Base-by-base conservation (phyloP, 2,329 filamentous ascomycete species). In the Epichloe festucae region DNA sequence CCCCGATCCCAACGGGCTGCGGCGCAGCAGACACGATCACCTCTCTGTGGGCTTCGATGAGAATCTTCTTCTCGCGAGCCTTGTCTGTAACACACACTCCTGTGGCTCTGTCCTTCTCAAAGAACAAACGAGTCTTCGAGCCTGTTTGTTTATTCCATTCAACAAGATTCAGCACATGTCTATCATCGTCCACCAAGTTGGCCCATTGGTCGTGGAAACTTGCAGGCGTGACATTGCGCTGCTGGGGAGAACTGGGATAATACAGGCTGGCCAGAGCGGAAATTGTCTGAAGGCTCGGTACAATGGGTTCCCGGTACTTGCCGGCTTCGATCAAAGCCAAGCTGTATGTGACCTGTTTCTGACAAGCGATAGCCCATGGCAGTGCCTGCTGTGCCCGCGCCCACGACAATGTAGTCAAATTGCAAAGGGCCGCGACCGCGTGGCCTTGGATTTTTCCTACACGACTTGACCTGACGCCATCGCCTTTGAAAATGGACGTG, bases 361-460 rank as follows among this genome's bases (percentile, higher is more conserved):
- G 19, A 17, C 1, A 48, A 27, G 36, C 46, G 46, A 21, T 40
- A 31, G 35, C 46, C 11, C 38, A 48, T 48, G 46, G 27, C 46
- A n/a, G n/a, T 75, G 49, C 81, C 81, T 48, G 74, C 79, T 5
- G 80, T 77, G 55, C 81, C 81, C n/a, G 69, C 76, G 4, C 81
- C 81, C 34, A 82, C 73, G 35, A 85, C 70, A 49, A 85, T 78
- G 65, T 84, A 84, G 62, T 84, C 81, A 57, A 48, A 41, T 31
- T 31, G 2, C 38, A 40, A 21, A 21, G 35, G n/a, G 19, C 4
- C 21, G 36, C 21, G 15, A n/a, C 14, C 3, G 17, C 3, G n/a
- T 31, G 14, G 7, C 46, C 36, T 19, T 36, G 46, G 6, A 27
- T 0, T 17, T 19, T 31, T 15, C 46, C 46, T n/a, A 11, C 3